Percentiles rank a stretch among this genome's conserved stretches.
Conservation (phyloP, 2,329 filamentous ascomycete species). For the Cladophialophora exuberans region DNA sequence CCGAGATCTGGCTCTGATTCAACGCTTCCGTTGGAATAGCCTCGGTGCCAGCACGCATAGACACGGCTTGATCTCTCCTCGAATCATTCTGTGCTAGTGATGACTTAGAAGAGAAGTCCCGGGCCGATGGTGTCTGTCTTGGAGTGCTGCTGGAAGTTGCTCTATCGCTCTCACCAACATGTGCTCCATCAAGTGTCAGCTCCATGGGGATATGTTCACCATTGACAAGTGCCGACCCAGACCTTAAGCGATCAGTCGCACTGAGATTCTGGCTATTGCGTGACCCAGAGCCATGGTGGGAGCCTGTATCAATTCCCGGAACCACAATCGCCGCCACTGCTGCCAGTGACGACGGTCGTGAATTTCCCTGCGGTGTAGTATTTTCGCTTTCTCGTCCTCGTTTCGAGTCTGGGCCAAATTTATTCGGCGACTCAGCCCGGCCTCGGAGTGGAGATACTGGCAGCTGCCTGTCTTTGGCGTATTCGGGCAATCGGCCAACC, state of each 20-base stretch:
- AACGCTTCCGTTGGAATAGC: slow-evolving; percentile 23
- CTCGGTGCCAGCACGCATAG: slow-evolving; percentile 34
- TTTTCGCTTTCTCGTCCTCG: slow-evolving; percentile 9
- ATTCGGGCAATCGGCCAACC: slow-evolving; percentile 6
- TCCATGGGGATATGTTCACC: slow-evolving; percentile 15
- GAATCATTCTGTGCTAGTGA: slow-evolving; percentile 22
- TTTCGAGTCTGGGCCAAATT: background rate
- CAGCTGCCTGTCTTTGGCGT: slow-evolving; percentile 17
- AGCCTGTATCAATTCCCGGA: slow-evolving; percentile 2
- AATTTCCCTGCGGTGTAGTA: slow-evolving; percentile 14
- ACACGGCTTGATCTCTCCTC: slow-evolving; percentile 26
- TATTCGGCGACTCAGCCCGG: slow-evolving; percentile 15
- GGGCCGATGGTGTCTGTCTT: background rate
- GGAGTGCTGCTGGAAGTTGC: slow-evolving; percentile 19
- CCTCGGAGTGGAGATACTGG: slow-evolving; percentile 28
- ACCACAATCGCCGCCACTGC: slow-evolving; percentile 19
- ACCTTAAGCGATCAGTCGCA: slow-evolving; percentile 1
- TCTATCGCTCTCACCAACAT: slow-evolving; percentile 3
- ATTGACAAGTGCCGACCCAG: slow-evolving; percentile 9
- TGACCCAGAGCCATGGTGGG: background rate
- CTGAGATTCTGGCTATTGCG: slow-evolving; percentile 3
- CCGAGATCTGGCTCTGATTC: slow-evolving; percentile 5
- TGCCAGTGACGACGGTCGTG: slow-evolving; percentile 15
- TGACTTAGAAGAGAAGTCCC: slow-evolving; percentile 13
- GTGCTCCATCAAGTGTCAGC: slow-evolving; percentile 4